A percentile compares a stretch with the other conserved stretches of the same genome.
Conservation (phyloP, 2,329 filamentous ascomycete genomes). For the Hirsutella thompsonii region DNA sequence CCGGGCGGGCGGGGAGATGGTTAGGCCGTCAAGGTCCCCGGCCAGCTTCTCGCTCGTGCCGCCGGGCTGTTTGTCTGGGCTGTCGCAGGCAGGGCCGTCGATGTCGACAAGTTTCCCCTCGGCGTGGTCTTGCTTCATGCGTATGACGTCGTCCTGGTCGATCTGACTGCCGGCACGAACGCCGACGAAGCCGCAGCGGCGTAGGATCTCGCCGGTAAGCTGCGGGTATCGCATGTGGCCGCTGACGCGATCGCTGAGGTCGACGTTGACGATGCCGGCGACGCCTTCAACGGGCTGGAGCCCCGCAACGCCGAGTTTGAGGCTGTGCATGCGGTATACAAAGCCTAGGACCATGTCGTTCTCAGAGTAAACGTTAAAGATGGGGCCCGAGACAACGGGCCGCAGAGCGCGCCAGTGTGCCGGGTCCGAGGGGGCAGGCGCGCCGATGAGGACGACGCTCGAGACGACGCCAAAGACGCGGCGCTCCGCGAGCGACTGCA, state of each 20-base stretch:
- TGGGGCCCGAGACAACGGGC: conserved; percentile 63
- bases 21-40: not conserved
- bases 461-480: conserved; percentile 77
- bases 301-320: conserved; percentile 74
- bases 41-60: not conserved
- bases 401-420: conserved; percentile 67
- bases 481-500: conserved; percentile 63
- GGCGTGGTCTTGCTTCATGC: conserved; percentile 25
- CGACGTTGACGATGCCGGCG: conserved; percentile 46
- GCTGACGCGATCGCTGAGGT: conserved; percentile 38
- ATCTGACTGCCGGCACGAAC: conserved; percentile 31
- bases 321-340: conserved; percentile 70
- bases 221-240: conserved; percentile 40
- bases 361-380: conserved; percentile 80
- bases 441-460: conserved; percentile 69
- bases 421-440: conserved; percentile 60
- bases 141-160: conserved; percentile 37
- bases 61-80: not conserved
- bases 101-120: conserved; percentile 18
- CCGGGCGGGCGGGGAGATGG: not conserved
- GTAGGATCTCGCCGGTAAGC: conserved; percentile 37
- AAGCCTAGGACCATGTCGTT: conserved; percentile 84
- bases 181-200: conserved; percentile 36
- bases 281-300: conserved; percentile 60
- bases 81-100: conserved; percentile 6